Conservation (phyloP, 306 rosid genomes). For the Quercus agrifolia region DNA sequence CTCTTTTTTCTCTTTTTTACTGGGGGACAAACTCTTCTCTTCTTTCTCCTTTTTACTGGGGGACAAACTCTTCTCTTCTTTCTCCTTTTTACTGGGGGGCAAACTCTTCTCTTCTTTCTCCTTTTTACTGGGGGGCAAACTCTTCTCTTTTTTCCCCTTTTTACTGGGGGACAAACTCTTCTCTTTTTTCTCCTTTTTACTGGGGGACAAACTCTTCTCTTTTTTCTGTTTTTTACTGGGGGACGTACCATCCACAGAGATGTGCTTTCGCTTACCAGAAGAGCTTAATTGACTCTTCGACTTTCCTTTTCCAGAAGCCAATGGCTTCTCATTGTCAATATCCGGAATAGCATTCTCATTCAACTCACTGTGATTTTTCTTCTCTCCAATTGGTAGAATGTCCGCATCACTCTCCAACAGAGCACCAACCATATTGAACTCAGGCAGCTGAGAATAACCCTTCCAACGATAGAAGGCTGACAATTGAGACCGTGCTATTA, state of each 20-base stretch:
- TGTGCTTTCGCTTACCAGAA: conserved; percentile 27
- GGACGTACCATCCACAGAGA: conserved; percentile 7
- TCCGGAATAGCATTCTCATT: conserved; percentile 9
- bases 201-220: conserved; percentile 24
- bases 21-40: neutral
- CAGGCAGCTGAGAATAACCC: conserved; percentile 61
- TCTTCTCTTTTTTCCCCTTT: conserved; percentile 42
- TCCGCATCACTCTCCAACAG: conserved; percentile 45
- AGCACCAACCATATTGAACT: conserved; percentile 35
- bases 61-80: too few relatives aligned
- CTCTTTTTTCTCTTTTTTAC: conserved; percentile 39
- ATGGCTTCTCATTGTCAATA: neutral
- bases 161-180: conserved; percentile 26
- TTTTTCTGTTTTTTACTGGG: conserved; percentile 36
- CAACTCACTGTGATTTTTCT: conserved; percentile 27
- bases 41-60: conserved; percentile 36
- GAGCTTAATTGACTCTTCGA: conserved; percentile 11
- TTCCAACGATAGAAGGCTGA: conserved; percentile 52
- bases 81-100: too few relatives aligned
- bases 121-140: neutral
- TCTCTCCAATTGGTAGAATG: conserved; percentile 13
- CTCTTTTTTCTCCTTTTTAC: conserved; percentile 38
- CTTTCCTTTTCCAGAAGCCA: conserved; percentile 7
- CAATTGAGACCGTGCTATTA: conserved; percentile 44
- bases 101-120: too few relatives aligned